Percentiles rank a stretch among this genome's conserved stretches.
Evolutionary conservation across 78 protist species (phyloP).

Genomic region (Monocercomonoides exilis): DNA sequence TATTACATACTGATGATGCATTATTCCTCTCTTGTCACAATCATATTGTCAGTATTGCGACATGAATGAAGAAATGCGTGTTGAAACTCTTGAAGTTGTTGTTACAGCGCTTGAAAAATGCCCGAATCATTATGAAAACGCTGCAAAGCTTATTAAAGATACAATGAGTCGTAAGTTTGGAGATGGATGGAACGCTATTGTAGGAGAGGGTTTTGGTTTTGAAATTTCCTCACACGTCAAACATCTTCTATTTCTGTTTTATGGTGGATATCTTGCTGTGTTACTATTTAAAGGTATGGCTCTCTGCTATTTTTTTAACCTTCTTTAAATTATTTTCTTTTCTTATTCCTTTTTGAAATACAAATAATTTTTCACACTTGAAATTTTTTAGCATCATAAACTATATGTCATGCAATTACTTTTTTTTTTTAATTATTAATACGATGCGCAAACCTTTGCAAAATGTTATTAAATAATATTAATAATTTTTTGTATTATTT

Average conservation of each 20-base stretch:
- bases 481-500: no score
- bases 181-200: slow-evolving; percentile 36
- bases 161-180: slow-evolving; percentile 38
- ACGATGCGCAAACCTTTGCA: no score
- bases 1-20: no score
- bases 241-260: slow-evolving; percentile 25
- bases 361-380: no score
- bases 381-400: no score
- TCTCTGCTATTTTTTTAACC: no score
- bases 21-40: no score
- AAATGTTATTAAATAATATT: no score
- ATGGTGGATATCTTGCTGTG: slow-evolving; percentile 34
- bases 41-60: slow-evolving; percentile 10
- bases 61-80: slow-evolving; percentile 45
- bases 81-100: slow-evolving; percentile 31
- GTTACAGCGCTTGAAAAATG: slow-evolving; percentile 41
- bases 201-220: slow-evolving; percentile 54
- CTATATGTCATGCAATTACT: no score
- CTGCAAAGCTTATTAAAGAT: slow-evolving; percentile 37
- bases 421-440: no score
- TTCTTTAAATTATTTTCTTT: no score
- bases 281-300: slow-evolving; percentile 29
- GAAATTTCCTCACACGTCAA: slow-evolving; percentile 17
- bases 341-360: no score
- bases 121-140: slow-evolving; percentile 35